Evolutionary conservation across 1,284 basidiomycete species (phyloP), one percentile per base, ranked within the genome.

Genomic region (Fistulina hepatica): DNA sequence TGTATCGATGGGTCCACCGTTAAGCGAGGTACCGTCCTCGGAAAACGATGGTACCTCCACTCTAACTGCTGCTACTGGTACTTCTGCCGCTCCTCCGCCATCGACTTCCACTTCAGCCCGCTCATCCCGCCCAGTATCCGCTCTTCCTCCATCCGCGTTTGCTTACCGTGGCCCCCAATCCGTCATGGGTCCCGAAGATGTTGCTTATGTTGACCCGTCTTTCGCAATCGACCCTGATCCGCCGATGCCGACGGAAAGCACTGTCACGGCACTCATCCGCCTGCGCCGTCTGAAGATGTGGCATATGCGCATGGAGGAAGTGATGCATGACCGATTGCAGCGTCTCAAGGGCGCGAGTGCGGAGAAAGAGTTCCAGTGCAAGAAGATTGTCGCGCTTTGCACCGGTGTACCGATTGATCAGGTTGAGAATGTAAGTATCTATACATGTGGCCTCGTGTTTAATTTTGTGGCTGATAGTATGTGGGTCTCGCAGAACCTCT

Each of bases 371-470:
- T 81, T 81, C 48, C 80, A 88, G 59, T 95, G 88, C 63, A 82
- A 89, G 59, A 89, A 81, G 60, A 82, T 97, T 43, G 83, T 97
- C 15, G 79, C 89, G 16, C 63, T 94, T 37, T 94, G 90, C 57
- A 89, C 90, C 6, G 84, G 85, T 30, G 81, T 92, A 36, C 74
- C 86, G 2, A 70, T 89, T 33, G 86, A 93, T 50, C 81, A 81
- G 56, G 84, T 97, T 32, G 92, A 95, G 59, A 77, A 78, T 51
- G 90, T 92, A 57, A 69, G 81, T 71, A 43, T 33, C 37, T 12
- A 26, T 37, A 26, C 22, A 5, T 19, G 5, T 11, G 28, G 10
- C 3, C 15, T 5, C 22, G 33, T 21, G 8, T 21, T 19, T 15
- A 2, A 32, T 37, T 24, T 21, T 33, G 20, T 26, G 33, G 43